phyloP scores from a whole-genome alignment of 2,329 filamentous ascomycete species.

The Fusarium illudens region DNA sequence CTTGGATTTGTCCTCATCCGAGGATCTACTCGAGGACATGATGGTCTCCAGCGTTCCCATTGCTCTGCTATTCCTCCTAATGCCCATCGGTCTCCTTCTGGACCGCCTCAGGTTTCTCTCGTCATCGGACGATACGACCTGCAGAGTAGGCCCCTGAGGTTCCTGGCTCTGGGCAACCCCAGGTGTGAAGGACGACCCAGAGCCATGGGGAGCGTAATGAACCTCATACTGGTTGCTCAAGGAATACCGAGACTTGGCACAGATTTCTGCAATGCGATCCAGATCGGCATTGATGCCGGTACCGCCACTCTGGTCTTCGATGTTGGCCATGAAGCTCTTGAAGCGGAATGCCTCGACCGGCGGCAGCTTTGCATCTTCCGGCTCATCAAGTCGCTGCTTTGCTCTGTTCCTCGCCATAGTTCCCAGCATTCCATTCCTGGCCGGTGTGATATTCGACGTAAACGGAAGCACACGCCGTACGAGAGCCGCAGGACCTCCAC shows the following conservation, averaged over 20 bases:
- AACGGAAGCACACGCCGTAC: conserved; percentile 47
- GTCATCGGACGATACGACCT: conserved; percentile 66
- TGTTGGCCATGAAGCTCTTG: conserved; percentile 69
- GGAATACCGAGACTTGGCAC: conserved; percentile 70
- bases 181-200: conserved; percentile 58
- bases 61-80: conserved; percentile 60
- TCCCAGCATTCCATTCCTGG: conserved; percentile 52
- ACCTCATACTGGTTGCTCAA: conserved; percentile 74
- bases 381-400: conserved; percentile 47
- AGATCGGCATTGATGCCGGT: conserved; percentile 65
- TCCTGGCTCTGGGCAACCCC: conserved; percentile 44
- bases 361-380: conserved; percentile 59
- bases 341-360: conserved; percentile 71
- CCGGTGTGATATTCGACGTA: conserved; percentile 42
- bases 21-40: conserved; percentile 71
- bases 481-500: conserved; percentile 42
- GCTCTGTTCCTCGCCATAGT: conserved; percentile 55
- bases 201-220: conserved; percentile 69
- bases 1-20: conserved; percentile 68
- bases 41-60: conserved; percentile 72
- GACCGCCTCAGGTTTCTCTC: conserved; percentile 54
- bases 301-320: conserved; percentile 54
- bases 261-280: conserved; percentile 73
- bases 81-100: conserved; percentile 52
- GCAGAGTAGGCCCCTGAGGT: conserved; percentile 61